These are phyloP conservation scores for Nicotiana undulata DNA, from an alignment of 257 asterid species.

Conservation along the genomic window DNA sequence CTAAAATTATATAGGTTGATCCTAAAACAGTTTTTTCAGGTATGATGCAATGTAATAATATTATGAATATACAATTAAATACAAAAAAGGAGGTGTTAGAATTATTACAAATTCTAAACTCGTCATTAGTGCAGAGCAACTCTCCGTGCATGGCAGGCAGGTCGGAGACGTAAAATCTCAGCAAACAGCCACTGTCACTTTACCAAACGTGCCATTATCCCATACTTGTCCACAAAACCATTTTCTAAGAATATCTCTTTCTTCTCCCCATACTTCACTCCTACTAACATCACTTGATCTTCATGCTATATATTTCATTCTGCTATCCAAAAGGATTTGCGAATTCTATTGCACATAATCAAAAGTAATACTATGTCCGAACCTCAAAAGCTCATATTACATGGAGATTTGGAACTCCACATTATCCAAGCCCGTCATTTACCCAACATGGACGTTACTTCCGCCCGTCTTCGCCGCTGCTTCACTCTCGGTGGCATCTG, in stretches of 20 bases:
- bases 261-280: not conserved
- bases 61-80: too few relatives aligned
- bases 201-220: not conserved
- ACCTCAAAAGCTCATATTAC: constrained; percentile 8
- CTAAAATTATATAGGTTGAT: too few relatives aligned
- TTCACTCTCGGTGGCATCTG: constrained; percentile 55
- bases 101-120: too few relatives aligned
- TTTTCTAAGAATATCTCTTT: not conserved
- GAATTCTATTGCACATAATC: not conserved
- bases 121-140: not conserved
- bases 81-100: too few relatives aligned
- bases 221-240: not conserved
- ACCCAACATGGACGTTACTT: constrained; percentile 80
- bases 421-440: constrained; percentile 61
- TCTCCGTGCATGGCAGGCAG: not conserved
- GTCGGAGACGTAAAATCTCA: not conserved
- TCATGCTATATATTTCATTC: not conserved
- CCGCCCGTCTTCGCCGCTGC: constrained; percentile 61
- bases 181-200: not conserved
- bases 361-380: not conserved
- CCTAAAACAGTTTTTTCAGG: too few relatives aligned
- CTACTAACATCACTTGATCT: not conserved
- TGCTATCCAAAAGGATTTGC: not conserved
- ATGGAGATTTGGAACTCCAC: constrained; percentile 71
- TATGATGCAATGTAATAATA: too few relatives aligned